Percentiles rank a stretch among this genome's conserved stretches.
These are phyloP conservation scores for Termitomyces sp. DNA, from an alignment of 768 basidiomycete genomes.

Conservation along the genomic window DNA sequence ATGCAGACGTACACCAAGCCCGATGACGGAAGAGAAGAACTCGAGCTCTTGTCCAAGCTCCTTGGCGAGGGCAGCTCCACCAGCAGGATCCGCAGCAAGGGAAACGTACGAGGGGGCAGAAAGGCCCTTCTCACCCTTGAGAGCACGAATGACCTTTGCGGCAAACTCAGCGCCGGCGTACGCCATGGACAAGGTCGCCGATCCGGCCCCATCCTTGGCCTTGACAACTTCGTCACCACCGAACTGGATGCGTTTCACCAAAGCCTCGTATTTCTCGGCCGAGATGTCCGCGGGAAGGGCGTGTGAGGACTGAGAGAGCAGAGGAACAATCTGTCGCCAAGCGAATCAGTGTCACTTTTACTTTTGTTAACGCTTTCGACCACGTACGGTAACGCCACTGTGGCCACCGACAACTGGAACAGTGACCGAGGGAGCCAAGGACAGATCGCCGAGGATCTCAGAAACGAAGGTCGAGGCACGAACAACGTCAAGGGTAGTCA, in stretches of 20 bases:
- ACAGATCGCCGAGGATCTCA: constrained; percentile 62
- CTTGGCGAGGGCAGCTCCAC: constrained; percentile 67
- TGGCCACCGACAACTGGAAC: constrained; percentile 96
- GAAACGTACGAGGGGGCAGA: constrained; percentile 82
- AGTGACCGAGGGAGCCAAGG: constrained; percentile 52
- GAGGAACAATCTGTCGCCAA: constrained; percentile 72
- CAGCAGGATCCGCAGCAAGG: constrained; percentile 63
- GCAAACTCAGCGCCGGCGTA: constrained; percentile 92
- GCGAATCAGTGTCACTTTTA: neutral
- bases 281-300: constrained; percentile 57
- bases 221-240: constrained; percentile 98
- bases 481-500: constrained; percentile 96
- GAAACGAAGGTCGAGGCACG: constrained; percentile 96
- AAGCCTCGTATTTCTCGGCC: constrained; percentile 43
- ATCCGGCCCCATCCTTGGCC: constrained; percentile 92
- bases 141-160: constrained; percentile 71
- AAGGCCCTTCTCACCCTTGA: constrained; percentile 86
- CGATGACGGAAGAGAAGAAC: constrained; percentile 86
- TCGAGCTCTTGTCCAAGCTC: constrained; percentile 73
- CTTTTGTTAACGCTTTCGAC: neutral
- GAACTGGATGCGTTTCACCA: constrained; percentile 87
- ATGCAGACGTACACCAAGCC: constrained; percentile 68
- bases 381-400: constrained; percentile 79
- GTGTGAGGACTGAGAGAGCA: constrained; percentile 86
- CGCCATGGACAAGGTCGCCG: constrained; percentile 96